These are phyloP conservation scores for Penicillium sp. DNA, from an alignment of 2,329 filamentous ascomycete species.

Conservation along the genomic window DNA sequence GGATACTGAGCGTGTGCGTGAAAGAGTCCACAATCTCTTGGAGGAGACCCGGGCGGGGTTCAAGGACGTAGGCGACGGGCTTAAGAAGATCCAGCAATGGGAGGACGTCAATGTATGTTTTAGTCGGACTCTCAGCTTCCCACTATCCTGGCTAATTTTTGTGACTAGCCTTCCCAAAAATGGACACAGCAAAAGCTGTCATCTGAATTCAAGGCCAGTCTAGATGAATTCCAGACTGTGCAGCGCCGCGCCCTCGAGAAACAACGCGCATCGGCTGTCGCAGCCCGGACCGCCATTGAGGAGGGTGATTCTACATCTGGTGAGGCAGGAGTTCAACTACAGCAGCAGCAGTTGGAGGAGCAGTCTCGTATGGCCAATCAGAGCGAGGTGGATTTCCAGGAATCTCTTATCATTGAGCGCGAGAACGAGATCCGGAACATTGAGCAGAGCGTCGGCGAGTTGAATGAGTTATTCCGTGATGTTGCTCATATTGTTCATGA, in stretches of 20 bases:
- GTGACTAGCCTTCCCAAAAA: constrained; percentile 79
- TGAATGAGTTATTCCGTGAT: constrained; percentile 96
- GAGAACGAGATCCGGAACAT: constrained; percentile 97
- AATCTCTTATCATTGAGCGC: constrained; percentile 91
- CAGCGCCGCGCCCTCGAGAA: constrained; percentile 90
- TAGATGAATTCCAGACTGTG: constrained; percentile 90
- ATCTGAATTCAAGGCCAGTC: constrained; percentile 84
- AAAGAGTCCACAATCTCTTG: constrained; percentile 83
- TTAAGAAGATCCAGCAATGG: constrained; percentile 90
- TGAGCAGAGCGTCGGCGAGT: constrained; percentile 90
- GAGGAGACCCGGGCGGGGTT: constrained; percentile 86
- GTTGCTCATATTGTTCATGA: constrained; percentile 97
- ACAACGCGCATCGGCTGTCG: constrained; percentile 81
- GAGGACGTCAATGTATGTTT: constrained; percentile 74
- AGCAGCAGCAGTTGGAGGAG: constrained; percentile 72
- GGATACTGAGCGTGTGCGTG: constrained; percentile 86
- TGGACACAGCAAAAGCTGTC: constrained; percentile 96
- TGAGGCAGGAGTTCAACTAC: constrained; percentile 54
- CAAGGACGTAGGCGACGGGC: constrained; percentile 87
- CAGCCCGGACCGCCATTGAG: constrained; percentile 79
- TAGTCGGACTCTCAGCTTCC: not conserved
- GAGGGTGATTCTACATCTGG: constrained; percentile 43
- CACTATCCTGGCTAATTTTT: constrained; percentile 16
- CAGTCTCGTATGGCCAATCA: constrained; percentile 82
- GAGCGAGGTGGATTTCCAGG: constrained; percentile 96